Conservation (phyloP, 108 stramenopile species). For the Aurantiochytrium sp. region DNA sequence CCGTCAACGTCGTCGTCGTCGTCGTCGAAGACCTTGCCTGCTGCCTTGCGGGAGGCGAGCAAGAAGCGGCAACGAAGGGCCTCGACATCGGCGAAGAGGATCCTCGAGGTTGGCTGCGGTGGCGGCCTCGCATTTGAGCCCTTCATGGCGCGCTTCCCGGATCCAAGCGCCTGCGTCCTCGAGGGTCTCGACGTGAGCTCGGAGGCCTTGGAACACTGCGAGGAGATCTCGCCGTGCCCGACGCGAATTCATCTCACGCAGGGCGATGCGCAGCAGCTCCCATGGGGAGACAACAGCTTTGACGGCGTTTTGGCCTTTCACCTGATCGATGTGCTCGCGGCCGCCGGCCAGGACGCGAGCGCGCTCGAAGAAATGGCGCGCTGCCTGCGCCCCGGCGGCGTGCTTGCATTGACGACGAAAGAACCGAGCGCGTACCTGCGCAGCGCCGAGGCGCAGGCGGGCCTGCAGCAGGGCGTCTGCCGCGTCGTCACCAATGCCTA, state of each 20-base stretch:
- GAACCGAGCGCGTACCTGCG: background rate
- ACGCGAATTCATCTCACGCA: background rate
- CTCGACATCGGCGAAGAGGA: background rate
- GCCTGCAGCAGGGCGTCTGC: background rate
- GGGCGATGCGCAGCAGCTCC: background rate
- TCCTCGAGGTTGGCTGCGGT: background rate
- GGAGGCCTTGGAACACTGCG: background rate
- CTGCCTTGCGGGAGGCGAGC: too few species aligned
- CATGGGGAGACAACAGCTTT: background rate
- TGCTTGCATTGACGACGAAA: background rate
- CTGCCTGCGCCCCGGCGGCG: background rate
- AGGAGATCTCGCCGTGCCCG: background rate
- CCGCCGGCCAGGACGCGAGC: background rate
- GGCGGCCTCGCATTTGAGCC: background rate
- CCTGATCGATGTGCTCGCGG: background rate
- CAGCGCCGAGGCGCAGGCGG: background rate
- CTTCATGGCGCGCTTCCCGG: background rate
- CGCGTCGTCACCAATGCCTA: background rate
- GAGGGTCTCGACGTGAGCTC: background rate
- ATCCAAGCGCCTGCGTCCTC: background rate
- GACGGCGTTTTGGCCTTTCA: background rate
- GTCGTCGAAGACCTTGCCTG: too few species aligned
- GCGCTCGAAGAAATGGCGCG: background rate
- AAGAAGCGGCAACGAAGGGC: too few species aligned
- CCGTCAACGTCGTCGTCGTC: too few species aligned